Base-by-base conservation (phyloP, 2,329 filamentous ascomycete species). In the Pyrenophora graminea region DNA sequence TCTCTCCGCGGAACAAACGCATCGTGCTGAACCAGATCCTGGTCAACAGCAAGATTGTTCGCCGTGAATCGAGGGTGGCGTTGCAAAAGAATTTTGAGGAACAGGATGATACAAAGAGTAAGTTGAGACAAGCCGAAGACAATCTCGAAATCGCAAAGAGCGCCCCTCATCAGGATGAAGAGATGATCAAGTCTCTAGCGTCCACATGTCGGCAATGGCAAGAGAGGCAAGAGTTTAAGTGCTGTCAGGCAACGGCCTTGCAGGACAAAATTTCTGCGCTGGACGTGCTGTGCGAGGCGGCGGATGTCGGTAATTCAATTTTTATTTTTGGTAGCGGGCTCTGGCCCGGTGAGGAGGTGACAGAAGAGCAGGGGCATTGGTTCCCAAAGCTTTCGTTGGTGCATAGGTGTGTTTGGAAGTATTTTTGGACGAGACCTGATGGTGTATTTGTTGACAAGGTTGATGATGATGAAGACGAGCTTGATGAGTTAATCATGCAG, bases 341-440 rank as follows among this genome's bases (percentile, higher is more conserved):
- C 2, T 37, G 21, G 34, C 44, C 39, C 18, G 27, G 8, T 19
- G 17, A 19, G 9, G 37, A 47, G 2, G 6, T 34, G 15, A 10
- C 13, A 6, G 34, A 47, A 12, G 36, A 40, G 13, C 27, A 19
- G 4, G 17, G 13, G 5, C 9, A 47, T 18, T 40, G 37, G 44
- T 40, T 47, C 18, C 17, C 36, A 3, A 21, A 25, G 27, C 2
- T 40, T 9, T 47, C 44, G 8, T n/a, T 10, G 7, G 18, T 47
- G 6, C 44, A 40, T 17, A 31, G 15, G 8, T 27, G 44, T 6
- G 18, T 47, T 4, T 47, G 44, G 44, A 37, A 47, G 18, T 47
- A 47, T 27, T 47, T 47, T 18, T 39, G 36, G 27, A n/a, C 36
- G 15, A 23, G 30, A 6, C 44, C 44, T 23, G 32, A 37, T 36